phyloP scores from a whole-genome alignment of 164 flowering plant genomes.

The Amborella trichopoda region DNA sequence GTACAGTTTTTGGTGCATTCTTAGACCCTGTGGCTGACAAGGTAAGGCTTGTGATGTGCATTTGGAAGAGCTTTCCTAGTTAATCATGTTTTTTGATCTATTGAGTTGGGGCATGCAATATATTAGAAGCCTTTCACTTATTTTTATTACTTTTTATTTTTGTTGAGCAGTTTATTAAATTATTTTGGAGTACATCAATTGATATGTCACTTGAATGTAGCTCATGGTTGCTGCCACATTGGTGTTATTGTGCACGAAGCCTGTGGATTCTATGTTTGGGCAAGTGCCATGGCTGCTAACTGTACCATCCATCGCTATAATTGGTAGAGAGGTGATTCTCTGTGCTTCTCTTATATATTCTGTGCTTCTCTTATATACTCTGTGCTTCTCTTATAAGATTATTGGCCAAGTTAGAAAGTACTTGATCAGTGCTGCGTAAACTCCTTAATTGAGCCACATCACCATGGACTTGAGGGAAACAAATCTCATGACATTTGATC shows the following conservation, averaged over 20 bases:
- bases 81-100: too few relatives aligned
- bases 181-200: background rate
- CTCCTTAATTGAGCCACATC: too few relatives aligned
- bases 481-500: too few relatives aligned
- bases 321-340: constrained; percentile 85
- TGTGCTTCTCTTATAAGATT: too few relatives aligned
- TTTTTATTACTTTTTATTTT: background rate
- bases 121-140: background rate
- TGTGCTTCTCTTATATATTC: too few relatives aligned
- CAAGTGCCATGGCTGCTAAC: constrained; percentile 72
- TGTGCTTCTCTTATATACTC: too few relatives aligned
- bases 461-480: too few relatives aligned
- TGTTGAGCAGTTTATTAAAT: too few relatives aligned
- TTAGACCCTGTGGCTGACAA: constrained; percentile 99
- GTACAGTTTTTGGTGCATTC: constrained; percentile 92
- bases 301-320: constrained; percentile 79
- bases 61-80: background rate
- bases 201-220: constrained; percentile 28
- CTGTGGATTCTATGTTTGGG: constrained; percentile 45
- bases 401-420: too few relatives aligned
- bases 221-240: constrained; percentile 98
- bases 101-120: too few relatives aligned
- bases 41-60: constrained; percentile 23
- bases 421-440: too few relatives aligned
- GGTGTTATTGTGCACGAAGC: constrained; percentile 74